Evolutionary conservation across 2,329 filamentous ascomycete species (phyloP), one percentile per base, ranked within the genome.

Genomic region (Exophiala lecanii-corni): DNA sequence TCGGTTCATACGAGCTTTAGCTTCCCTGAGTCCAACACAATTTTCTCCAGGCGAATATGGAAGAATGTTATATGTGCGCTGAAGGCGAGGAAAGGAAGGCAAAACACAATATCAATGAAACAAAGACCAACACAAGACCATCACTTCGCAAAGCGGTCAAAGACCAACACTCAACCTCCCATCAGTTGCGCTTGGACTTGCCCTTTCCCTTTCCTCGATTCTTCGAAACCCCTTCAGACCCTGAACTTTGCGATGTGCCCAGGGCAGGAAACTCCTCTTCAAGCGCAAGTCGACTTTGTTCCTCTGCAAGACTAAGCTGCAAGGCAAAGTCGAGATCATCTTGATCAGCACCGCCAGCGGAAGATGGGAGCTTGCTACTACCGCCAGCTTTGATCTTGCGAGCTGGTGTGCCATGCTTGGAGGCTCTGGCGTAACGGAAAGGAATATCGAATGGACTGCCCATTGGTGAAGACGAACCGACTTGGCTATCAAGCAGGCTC

Each of bases 251-350:
- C n/a, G 45, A 31, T n/a, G 37, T 25, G 10, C 30, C 37, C 33
- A 67, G 43, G 6, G 53, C 50, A 9, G 64, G 65, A 44, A 60
- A 60, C 15, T 58, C 55, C 23, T 55, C 51, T 16, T 52, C 51
- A 18, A 46, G 47, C 5, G 37, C 63, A 37, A 61, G 61, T 33
- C 67, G 62, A 56, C 73, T 75, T 57, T 74, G 66, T 53, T 78
- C 72, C 55, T 82, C 78, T 1, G 71, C 78, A 37, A 82, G 64
- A 58, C 79, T 82, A 18, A 82, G 58, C 58, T 79, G 77, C 49
- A 82, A 62, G 1, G 79, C 79, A 57, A 78, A 77, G 47, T 81
- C 76, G 21, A 83, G 56, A 59, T 82, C 79, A 33, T 72, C 70
- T 49, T 75, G 62, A 55, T 79, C 75, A 28, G 63, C 54, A 58